A percentile compares a stretch with the other conserved stretches of the same genome.
phyloP scores from a whole-genome alignment of 2,329 filamentous ascomycete genomes.

The Fusarium ramigenum region DNA sequence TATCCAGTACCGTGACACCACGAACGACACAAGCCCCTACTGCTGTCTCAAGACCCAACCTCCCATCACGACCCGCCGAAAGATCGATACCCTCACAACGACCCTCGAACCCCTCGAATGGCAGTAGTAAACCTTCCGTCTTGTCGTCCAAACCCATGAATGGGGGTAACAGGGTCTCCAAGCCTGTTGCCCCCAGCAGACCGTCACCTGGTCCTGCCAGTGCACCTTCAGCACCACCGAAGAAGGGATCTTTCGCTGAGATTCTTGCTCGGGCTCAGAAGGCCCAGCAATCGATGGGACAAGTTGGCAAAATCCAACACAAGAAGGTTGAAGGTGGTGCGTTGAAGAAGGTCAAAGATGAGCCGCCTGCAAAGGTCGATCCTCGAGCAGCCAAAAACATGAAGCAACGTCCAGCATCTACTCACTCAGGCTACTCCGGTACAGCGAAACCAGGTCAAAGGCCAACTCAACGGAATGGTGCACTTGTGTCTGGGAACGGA shows the following conservation, averaged over 20 bases:
- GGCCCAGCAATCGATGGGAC: constrained; percentile 68
- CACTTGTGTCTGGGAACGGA: constrained; percentile 36
- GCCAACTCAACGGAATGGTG: constrained; percentile 37
- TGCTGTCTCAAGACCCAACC: constrained; percentile 28
- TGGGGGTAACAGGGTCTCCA: constrained; percentile 37
- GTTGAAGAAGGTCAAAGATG: constrained; percentile 57
- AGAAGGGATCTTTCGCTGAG: constrained; percentile 79
- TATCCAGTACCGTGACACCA: constrained; percentile 39
- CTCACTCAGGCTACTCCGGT: constrained; percentile 44
- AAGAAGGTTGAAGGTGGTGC: constrained; percentile 74
- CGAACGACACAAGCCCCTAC: constrained; percentile 31
- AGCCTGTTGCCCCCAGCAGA: constrained; percentile 36
- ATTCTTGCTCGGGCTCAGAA: constrained; percentile 77
- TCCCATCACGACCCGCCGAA: constrained; percentile 41
- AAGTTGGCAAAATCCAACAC: constrained; percentile 77
- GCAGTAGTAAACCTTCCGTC: constrained; percentile 24
- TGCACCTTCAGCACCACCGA: constrained; percentile 62
- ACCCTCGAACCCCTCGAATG: constrained; percentile 30
- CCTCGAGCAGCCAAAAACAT: constrained; percentile 36
- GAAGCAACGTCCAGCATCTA: constrained; percentile 23
- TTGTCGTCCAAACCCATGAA: constrained; percentile 43
- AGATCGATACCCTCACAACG: constrained; percentile 38
- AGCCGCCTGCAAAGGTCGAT: constrained; percentile 44
- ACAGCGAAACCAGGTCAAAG: constrained; percentile 47
- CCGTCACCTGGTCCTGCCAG: constrained; percentile 43